phyloP scores from a whole-genome alignment of 352 stramenopile genomes.

The Globisporangium paddicum region DNA sequence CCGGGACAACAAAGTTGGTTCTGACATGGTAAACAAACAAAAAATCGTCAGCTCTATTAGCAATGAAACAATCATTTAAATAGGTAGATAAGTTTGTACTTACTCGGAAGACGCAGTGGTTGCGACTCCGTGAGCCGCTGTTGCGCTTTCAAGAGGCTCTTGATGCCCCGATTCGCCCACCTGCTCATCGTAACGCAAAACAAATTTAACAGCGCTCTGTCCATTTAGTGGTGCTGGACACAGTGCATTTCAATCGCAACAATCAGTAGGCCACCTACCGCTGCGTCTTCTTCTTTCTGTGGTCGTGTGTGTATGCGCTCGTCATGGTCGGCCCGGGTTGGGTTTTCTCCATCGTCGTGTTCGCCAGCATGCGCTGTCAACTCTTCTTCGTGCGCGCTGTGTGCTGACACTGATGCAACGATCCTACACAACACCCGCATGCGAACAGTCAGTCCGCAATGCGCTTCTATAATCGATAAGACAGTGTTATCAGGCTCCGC shows the following conservation, averaged over 20 bases:
- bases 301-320: conserved; percentile 1
- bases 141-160: background rate
- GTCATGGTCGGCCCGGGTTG: background rate
- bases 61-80: background rate
- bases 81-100: no score
- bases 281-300: conserved; percentile 10
- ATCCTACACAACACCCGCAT: conserved; percentile 25
- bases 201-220: background rate
- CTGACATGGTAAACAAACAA: background rate
- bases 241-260: background rate
- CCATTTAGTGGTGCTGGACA: no score
- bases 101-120: background rate
- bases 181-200: background rate
- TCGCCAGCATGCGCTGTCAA: background rate
- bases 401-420: conserved; percentile 27
- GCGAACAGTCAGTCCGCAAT: background rate
- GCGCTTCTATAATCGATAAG: background rate
- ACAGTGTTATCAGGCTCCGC: background rate
- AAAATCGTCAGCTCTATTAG: background rate
- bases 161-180: background rate
- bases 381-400: background rate
- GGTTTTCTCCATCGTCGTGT: background rate
- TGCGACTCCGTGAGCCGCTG: background rate
- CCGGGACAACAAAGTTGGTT: conserved; percentile 19
- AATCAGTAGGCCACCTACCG: background rate